phyloP scores from a whole-genome alignment of 495 filamentous ascomycete species.

The Achaetomiella virescens region DNA sequence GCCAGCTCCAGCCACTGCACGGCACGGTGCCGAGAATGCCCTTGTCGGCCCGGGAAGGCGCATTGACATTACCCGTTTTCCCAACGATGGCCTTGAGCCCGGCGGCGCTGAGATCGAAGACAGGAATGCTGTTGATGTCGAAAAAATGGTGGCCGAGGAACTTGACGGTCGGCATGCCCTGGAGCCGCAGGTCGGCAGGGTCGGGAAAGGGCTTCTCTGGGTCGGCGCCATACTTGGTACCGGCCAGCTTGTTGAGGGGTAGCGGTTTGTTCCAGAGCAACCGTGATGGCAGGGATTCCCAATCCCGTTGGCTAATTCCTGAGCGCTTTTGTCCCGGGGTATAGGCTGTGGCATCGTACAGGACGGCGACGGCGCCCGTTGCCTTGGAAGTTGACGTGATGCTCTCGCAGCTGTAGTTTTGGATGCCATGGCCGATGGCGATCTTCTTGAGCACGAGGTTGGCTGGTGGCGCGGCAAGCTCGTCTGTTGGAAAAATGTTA shows the following conservation, averaged over 20 bases:
- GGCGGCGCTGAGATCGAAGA: slow-evolving; percentile 48
- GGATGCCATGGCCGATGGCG: slow-evolving; percentile 63
- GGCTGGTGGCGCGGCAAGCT: slow-evolving; percentile 43
- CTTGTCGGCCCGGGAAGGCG: slow-evolving; percentile 43
- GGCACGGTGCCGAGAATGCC: slow-evolving; percentile 42
- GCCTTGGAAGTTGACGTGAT: slow-evolving; percentile 26
- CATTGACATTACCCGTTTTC: slow-evolving; percentile 44
- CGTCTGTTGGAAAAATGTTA: slow-evolving; percentile 21
- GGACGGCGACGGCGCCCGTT: slow-evolving; percentile 59
- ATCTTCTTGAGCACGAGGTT: slow-evolving; percentile 53
- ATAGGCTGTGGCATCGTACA: slow-evolving; percentile 54
- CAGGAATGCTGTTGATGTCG: slow-evolving; percentile 42
- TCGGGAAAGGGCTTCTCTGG: slow-evolving; percentile 37
- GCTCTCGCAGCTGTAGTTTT: slow-evolving; percentile 66
- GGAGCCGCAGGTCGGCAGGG: slow-evolving; percentile 29
- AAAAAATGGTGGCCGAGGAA: slow-evolving; percentile 64
- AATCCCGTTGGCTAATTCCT: slow-evolving; percentile 19
- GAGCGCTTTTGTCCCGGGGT: slow-evolving; percentile 34
- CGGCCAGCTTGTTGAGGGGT: slow-evolving; percentile 39
- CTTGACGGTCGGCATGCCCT: slow-evolving; percentile 22
- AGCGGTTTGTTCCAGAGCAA: slow-evolving; percentile 29
- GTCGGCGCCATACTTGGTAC: slow-evolving; percentile 26
- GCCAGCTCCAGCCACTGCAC: slow-evolving; percentile 61
- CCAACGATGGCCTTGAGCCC: slow-evolving; percentile 35
- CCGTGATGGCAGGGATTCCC: slow-evolving; percentile 30